A percentile compares a stretch with the other conserved stretches of the same genome.
phyloP scores from a whole-genome alignment of 2,329 filamentous ascomycete genomes.

The Colletotrichum euphorbiae region DNA sequence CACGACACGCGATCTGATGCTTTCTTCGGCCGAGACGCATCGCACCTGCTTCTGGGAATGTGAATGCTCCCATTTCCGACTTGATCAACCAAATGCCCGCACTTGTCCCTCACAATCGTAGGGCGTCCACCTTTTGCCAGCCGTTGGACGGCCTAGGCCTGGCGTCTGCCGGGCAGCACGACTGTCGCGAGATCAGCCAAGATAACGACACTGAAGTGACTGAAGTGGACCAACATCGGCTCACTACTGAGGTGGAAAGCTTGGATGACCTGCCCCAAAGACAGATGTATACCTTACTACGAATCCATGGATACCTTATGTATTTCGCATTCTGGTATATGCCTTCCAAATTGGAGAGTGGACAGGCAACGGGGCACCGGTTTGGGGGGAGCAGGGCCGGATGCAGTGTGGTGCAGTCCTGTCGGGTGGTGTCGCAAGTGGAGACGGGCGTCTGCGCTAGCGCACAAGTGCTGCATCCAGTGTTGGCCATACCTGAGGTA shows the following conservation, averaged over 20 bases:
- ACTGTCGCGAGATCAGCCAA: constrained; percentile 20
- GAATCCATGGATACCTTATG: too few species aligned
- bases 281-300: too few species aligned
- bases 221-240: constrained; percentile 11
- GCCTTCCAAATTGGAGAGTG: too few species aligned
- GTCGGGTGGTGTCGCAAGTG: background rate
- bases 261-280: too few species aligned
- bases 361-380: too few species aligned
- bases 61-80: too few species aligned
- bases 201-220: constrained; percentile 2
- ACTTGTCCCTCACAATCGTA: too few species aligned
- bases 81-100: too few species aligned
- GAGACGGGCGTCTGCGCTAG: constrained; percentile 2
- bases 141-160: too few species aligned
- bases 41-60: background rate
- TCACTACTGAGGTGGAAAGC: too few species aligned
- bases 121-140: too few species aligned
- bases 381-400: background rate
- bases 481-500: background rate
- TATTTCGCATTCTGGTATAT: too few species aligned
- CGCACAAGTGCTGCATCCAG: constrained; percentile 16
- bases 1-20: background rate
- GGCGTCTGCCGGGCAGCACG: background rate
- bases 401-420: background rate
- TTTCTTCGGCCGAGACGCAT: background rate